Conservation (phyloP, 2,329 filamentous ascomycete genomes). For the Leptographium radiaticola region DNA sequence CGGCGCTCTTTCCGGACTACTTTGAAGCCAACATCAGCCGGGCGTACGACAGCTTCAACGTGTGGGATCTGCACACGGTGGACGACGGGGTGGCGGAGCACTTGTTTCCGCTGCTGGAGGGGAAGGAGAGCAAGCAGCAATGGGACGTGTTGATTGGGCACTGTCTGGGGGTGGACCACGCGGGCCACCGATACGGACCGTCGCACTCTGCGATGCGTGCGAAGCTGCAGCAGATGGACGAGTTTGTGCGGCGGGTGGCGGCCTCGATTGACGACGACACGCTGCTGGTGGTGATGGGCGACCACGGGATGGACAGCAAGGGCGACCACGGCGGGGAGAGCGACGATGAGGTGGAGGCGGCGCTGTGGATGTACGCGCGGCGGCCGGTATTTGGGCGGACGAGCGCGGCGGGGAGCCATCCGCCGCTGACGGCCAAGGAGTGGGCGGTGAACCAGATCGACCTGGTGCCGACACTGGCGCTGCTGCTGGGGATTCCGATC, state of each 20-base stretch:
- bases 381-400: conserved; percentile 71
- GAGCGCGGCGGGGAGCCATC: conserved; percentile 38
- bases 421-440: conserved; percentile 61
- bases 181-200: conserved; percentile 89
- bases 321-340: conserved; percentile 98
- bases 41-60: conserved; percentile 94
- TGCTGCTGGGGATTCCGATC: conserved; percentile 82
- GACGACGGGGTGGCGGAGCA: conserved; percentile 91
- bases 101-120: conserved; percentile 67
- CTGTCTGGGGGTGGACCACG: conserved; percentile 90
- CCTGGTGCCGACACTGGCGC: conserved; percentile 78
- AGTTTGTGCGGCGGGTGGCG: conserved; percentile 59
- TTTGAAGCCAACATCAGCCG: conserved; percentile 78
- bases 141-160: conserved; percentile 97
- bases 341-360: conserved; percentile 87
- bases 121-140: conserved; percentile 30
- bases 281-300: conserved; percentile 90
- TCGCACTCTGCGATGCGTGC: conserved; percentile 83
- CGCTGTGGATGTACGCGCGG: conserved; percentile 97
- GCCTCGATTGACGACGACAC: conserved; percentile 69
- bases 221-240: conserved; percentile 87
- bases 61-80: conserved; percentile 94
- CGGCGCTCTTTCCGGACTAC: conserved; percentile 81
- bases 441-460: conserved; percentile 78
- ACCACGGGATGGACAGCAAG: conserved; percentile 96